Evolutionary conservation across 73 alveolate species (phyloP).

Genomic region (Blepharisma stoltei): DNA sequence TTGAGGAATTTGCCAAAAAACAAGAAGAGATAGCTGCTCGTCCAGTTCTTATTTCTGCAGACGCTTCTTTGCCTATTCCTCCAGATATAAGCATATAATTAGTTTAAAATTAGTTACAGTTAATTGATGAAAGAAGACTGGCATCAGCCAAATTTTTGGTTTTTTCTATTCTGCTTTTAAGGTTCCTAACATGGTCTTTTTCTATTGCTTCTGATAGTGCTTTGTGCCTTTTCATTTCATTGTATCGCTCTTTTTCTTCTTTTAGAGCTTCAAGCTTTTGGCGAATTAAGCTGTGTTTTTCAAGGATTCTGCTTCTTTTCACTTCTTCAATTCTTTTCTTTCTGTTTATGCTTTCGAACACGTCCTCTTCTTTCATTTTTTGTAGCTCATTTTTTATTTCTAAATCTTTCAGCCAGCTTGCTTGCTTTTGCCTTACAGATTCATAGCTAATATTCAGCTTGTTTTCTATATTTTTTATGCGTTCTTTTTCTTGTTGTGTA

Average conservation of each 20-base stretch:
- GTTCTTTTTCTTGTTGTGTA: not conserved
- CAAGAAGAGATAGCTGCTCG: too few species aligned
- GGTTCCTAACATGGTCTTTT: not conserved
- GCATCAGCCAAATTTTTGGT: not conserved
- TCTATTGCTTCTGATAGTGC: not conserved
- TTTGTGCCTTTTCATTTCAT: constrained; percentile 9
- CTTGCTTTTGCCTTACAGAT: not conserved
- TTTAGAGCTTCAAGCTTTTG: constrained; percentile 6
- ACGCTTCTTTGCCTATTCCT: too few species aligned
- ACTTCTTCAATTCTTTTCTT: not conserved
- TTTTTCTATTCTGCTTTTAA: not conserved
- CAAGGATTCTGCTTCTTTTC: not conserved
- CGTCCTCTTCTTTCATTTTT: constrained; percentile 4
- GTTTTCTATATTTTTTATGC: not conserved
- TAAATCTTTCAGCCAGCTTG: not conserved
- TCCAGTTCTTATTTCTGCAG: too few species aligned
- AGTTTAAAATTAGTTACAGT: too few species aligned
- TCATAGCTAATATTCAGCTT: not conserved
- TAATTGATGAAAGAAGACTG: too few species aligned
- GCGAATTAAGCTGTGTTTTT: not conserved
- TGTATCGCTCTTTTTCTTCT: not conserved
- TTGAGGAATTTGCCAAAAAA: too few species aligned
- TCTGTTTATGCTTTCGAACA: not conserved
- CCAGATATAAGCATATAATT: too few species aligned
- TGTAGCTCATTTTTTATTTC: not conserved